These are phyloP conservation scores for Cercophora scortea DNA, from an alignment of 495 filamentous ascomycete species.

Conservation along the genomic window DNA sequence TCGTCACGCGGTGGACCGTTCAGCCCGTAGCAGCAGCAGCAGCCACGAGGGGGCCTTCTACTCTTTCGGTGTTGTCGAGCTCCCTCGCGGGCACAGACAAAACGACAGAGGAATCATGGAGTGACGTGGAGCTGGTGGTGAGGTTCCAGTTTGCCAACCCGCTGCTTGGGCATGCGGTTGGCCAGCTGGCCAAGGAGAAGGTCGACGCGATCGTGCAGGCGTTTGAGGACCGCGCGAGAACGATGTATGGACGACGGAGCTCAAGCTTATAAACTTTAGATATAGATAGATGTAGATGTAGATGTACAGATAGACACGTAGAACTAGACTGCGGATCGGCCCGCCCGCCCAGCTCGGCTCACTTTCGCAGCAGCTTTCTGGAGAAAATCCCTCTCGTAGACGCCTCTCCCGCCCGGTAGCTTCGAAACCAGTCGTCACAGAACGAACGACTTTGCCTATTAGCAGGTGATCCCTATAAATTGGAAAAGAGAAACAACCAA, in stretches of 20 bases:
- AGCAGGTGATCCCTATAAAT: too few species aligned
- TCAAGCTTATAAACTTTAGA: neutral
- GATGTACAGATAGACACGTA: neutral
- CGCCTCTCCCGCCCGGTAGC: too few species aligned
- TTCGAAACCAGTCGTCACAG: too few species aligned
- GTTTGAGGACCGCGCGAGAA: slow-evolving; percentile 73
- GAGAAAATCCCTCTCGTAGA: too few species aligned
- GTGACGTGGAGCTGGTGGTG: slow-evolving; percentile 67
- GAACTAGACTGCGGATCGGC: neutral
- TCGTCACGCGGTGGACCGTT: slow-evolving; percentile 72
- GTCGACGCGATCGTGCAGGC: slow-evolving; percentile 85
- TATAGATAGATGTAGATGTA: neutral
- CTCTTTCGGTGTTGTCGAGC: neutral
- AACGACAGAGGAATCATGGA: slow-evolving; percentile 31
- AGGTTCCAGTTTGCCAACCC: slow-evolving; percentile 79
- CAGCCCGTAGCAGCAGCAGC: slow-evolving; percentile 24
- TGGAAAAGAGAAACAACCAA: too few species aligned
- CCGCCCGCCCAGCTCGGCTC: too few species aligned
- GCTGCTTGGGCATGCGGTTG: slow-evolving; percentile 69
- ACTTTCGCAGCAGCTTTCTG: too few species aligned
- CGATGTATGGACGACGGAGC: slow-evolving; percentile 32
- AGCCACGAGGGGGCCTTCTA: slow-evolving; percentile 7
- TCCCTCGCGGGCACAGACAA: slow-evolving; percentile 15
- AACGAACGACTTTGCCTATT: too few species aligned
- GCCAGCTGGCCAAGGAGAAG: slow-evolving; percentile 73